Conservation (phyloP, 306 rosid species). For the Hippophae tibetana region DNA sequence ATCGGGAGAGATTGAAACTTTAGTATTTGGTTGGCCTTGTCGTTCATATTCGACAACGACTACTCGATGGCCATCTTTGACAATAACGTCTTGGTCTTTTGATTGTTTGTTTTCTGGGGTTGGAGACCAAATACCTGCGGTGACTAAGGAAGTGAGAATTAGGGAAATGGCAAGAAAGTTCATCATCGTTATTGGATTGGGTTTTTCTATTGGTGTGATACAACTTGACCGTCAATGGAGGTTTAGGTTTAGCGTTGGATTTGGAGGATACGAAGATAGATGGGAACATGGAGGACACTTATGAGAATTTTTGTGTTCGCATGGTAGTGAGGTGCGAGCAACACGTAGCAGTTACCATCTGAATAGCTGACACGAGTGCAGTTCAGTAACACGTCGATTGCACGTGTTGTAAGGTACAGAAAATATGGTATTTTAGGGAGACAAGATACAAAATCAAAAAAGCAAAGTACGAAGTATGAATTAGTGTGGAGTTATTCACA, state of each 20-base stretch:
- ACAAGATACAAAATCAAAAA: no score
- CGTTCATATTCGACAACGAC: conserved; percentile 64
- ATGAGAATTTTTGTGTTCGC: neutral
- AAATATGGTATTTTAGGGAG: no score
- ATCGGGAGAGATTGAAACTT: conserved; percentile 50
- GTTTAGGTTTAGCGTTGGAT: neutral
- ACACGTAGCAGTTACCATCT: neutral
- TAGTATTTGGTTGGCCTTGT: conserved; percentile 46
- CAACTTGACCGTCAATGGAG: neutral
- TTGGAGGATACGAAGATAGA: neutral
- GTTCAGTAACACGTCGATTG: neutral
- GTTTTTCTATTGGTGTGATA: no score
- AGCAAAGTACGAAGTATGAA: no score
- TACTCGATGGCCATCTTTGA: conserved; percentile 53
- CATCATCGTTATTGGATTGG: conserved; percentile 27
- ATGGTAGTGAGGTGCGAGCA: neutral
- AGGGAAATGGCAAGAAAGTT: conserved; percentile 47
- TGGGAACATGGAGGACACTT: neutral
- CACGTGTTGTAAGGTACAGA: no score
- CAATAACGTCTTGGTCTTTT: conserved; percentile 22
- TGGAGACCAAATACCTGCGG: conserved; percentile 53
- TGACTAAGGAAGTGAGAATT: conserved; percentile 37
- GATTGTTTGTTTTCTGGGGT: conserved; percentile 9
- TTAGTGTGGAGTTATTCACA: no score
- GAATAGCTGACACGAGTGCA: neutral